These are phyloP conservation scores for Pythium dissimile DNA, from an alignment of 352 stramenopile species.

Conservation along the genomic window DNA sequence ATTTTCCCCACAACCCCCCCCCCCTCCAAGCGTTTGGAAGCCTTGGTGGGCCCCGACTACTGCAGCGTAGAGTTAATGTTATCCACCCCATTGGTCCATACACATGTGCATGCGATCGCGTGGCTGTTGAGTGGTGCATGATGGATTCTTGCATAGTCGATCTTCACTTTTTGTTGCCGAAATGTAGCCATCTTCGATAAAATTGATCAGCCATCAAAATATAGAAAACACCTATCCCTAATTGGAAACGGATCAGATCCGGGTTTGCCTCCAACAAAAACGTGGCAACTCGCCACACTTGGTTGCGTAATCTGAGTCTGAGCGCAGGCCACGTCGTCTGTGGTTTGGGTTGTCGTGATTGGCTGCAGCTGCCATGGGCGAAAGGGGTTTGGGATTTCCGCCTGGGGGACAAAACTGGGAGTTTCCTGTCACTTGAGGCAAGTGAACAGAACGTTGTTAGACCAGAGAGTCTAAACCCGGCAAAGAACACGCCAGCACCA, in stretches of 20 bases:
- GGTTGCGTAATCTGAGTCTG: conserved; percentile 6
- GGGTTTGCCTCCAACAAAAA: neutral
- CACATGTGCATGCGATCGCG: neutral
- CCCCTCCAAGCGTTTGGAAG: too few relatives aligned
- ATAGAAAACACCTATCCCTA: neutral
- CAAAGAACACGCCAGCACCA: too few relatives aligned
- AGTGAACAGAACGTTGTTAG: too few relatives aligned
- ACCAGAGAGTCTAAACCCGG: too few relatives aligned
- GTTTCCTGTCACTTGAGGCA: too few relatives aligned
- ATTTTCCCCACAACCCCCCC: neutral
- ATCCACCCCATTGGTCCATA: conserved; percentile 5
- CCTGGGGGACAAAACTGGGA: neutral
- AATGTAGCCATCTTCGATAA: neutral
- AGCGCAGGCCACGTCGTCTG: neutral
- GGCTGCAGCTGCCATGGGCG: conserved; percentile 1
- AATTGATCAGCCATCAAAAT: neutral
- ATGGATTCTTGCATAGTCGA: neutral
- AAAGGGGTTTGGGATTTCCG: neutral
- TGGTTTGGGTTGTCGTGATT: conserved; percentile 8
- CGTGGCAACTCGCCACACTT: neutral
- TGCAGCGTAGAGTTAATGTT: conserved; percentile 18
- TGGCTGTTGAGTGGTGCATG: neutral
- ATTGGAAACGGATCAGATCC: neutral
- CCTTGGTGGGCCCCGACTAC: too few relatives aligned
- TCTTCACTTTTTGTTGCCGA: neutral